Evolutionary conservation across 805 yeast species (phyloP).

Genomic region (Nakazawaea wyomingensis): DNA sequence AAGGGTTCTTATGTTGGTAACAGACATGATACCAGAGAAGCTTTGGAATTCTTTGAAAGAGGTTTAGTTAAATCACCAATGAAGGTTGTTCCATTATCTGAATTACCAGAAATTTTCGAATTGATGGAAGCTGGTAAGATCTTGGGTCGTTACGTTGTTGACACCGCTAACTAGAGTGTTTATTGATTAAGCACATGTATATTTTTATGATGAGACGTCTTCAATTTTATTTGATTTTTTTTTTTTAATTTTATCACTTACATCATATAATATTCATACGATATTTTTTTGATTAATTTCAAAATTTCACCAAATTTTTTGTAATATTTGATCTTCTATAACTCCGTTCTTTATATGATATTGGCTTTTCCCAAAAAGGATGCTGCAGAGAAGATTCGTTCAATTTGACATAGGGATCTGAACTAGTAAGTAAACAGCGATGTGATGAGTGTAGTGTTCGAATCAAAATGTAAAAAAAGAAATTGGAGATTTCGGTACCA

Average conservation of each 20-base stretch:
- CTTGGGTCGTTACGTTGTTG: constrained; percentile 61
- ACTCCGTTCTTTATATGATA: too few relatives aligned
- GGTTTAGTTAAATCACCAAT: constrained; percentile 51
- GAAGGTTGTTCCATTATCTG: constrained; percentile 49
- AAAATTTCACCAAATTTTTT: too few relatives aligned
- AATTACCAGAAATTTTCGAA: constrained; percentile 42
- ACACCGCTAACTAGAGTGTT: constrained; percentile 32
- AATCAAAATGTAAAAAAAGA: background rate
- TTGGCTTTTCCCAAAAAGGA: too few relatives aligned
- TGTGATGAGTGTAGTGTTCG: background rate
- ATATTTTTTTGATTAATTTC: background rate
- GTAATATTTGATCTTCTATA: too few relatives aligned
- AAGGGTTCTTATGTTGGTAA: constrained; percentile 58
- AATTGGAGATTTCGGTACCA: background rate
- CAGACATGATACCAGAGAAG: constrained; percentile 57
- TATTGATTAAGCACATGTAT: background rate
- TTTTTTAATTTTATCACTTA: too few relatives aligned
- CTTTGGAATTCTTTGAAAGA: constrained; percentile 47
- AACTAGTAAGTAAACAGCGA: too few relatives aligned
- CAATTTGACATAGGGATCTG: too few relatives aligned
- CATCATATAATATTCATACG: too few relatives aligned
- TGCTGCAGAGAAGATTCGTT: too few relatives aligned
- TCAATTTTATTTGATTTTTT: background rate
- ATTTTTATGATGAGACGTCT: background rate
- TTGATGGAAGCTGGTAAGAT: constrained; percentile 60